A percentile compares a stretch with the other conserved stretches of the same genome.
These are phyloP conservation scores for Microthlaspi erraticum DNA, from an alignment of 345 rosid species.

Conservation along the genomic window DNA sequence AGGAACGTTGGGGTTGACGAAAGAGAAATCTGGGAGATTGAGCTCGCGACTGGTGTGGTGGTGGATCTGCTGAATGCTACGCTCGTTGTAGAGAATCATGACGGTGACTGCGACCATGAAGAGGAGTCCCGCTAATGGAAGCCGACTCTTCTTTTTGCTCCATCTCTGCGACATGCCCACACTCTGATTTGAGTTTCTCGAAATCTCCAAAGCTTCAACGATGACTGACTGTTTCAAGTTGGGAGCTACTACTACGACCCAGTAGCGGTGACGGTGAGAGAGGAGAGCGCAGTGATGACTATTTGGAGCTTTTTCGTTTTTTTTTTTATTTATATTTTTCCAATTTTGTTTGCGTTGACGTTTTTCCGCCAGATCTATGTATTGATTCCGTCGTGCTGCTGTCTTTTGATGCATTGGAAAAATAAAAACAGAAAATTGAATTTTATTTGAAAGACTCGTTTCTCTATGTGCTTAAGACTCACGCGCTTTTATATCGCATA, in stretches of 20 bases:
- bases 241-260: neutral
- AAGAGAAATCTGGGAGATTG: conserved; percentile 35
- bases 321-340: neutral
- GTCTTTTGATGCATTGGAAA: neutral
- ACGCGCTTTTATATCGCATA: neutral
- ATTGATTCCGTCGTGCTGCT: neutral
- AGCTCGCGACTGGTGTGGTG: conserved; percentile 41
- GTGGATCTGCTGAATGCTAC: conserved; percentile 66
- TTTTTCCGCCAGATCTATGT: neutral
- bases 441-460: neutral
- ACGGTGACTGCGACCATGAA: conserved; percentile 51
- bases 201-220: neutral
- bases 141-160: conserved; percentile 68
- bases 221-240: neutral
- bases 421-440: neutral
- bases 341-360: neutral
- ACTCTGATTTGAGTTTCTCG: neutral
- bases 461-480: no score
- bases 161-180: conserved; percentile 65
- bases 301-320: neutral
- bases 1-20: conserved; percentile 65
- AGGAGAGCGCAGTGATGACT: neutral
- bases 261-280: neutral
- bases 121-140: conserved; percentile 58
- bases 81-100: conserved; percentile 65